Evolutionary conservation across 2,329 filamentous ascomycete species (phyloP).

Genomic region (Akanthomyces lecanii): DNA sequence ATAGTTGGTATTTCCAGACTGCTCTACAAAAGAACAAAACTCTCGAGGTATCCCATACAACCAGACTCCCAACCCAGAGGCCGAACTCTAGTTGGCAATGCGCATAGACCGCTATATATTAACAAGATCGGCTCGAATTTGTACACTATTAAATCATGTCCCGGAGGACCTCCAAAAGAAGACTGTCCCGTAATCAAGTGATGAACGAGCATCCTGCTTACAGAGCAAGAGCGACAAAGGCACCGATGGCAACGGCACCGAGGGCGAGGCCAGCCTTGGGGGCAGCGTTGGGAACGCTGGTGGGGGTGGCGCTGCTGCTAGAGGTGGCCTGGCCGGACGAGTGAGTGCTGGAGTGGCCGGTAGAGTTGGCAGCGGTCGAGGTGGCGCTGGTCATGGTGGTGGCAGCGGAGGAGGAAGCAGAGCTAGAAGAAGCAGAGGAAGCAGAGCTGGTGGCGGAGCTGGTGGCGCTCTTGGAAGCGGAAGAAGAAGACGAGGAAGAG

Average conservation of each 20-base stretch:
- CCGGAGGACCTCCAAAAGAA: not conserved
- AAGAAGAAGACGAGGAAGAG: conserved; percentile 24
- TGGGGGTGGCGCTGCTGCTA: conserved; percentile 15
- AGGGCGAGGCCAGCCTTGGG: conserved; percentile 23
- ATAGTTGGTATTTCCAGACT: conserved; percentile 8
- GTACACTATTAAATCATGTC: conserved; percentile 14
- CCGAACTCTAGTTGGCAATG: not conserved
- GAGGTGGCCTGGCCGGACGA: conserved; percentile 18
- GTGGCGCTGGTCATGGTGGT: conserved; percentile 23
- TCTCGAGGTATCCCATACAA: conserved; percentile 13
- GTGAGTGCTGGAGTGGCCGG: conserved; percentile 23
- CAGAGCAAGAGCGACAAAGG: conserved; percentile 28
- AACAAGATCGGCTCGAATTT: conserved; percentile 17
- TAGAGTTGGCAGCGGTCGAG: conserved; percentile 22
- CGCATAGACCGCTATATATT: conserved; percentile 10
- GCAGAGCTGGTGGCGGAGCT: conserved; percentile 17
- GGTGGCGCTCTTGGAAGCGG: conserved; percentile 24
- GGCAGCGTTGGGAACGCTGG: conserved; percentile 25
- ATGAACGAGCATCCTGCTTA: conserved; percentile 14
- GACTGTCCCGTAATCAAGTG: not conserved
- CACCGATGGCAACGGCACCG: conserved; percentile 26
- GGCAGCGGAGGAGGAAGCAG: conserved; percentile 13
- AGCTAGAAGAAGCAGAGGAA: conserved; percentile 13
- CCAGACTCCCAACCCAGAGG: conserved; percentile 6
- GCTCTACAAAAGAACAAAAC: not conserved